Conservation (phyloP, 345 rosid genomes). For the Dipteronia dyeriana region DNA sequence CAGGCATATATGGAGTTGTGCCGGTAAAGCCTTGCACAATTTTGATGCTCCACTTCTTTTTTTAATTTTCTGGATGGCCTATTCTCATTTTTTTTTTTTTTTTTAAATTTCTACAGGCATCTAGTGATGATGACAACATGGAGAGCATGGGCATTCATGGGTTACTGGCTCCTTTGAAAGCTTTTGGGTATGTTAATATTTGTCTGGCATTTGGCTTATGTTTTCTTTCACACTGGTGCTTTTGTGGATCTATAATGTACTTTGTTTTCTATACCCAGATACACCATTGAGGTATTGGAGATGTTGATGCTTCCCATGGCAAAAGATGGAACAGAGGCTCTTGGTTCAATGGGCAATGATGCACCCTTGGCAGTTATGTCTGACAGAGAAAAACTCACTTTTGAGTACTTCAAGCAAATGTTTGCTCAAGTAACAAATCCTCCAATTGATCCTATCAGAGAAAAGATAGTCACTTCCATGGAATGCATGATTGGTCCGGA, state of each 20-base stretch:
- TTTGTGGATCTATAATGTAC: constrained; percentile 3
- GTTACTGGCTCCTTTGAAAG: constrained; percentile 83
- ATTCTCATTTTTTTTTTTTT: constrained; percentile 6
- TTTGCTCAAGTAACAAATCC: constrained; percentile 99
- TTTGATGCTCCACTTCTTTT: background rate
- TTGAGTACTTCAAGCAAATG: constrained; percentile 99
- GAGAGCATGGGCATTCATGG: constrained; percentile 92
- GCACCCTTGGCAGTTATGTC: constrained; percentile 98
- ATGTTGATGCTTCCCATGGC: constrained; percentile 99
- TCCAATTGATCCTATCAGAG: constrained; percentile 98
- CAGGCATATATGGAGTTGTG: constrained; percentile 68
- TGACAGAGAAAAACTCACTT: constrained; percentile 78
- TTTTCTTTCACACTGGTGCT: background rate
- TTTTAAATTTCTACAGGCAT: constrained; percentile 44
- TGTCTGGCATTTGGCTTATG: background rate
- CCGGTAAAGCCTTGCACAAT: constrained; percentile 42
- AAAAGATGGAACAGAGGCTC: constrained; percentile 92
- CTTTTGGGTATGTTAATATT: constrained; percentile 75
- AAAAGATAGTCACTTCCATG: constrained; percentile 98
- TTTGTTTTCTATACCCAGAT: constrained; percentile 49
- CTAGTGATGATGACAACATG: constrained; percentile 73
- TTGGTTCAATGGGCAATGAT: constrained; percentile 99
- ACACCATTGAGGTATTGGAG: constrained; percentile 94
- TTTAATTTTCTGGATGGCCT: background rate
- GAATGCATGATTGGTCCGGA: constrained; percentile 99